A percentile compares a stretch with the other conserved stretches of the same genome.
phyloP scores from a whole-genome alignment of 202 grass and related monocot genomes.

The Carex arenaria region DNA sequence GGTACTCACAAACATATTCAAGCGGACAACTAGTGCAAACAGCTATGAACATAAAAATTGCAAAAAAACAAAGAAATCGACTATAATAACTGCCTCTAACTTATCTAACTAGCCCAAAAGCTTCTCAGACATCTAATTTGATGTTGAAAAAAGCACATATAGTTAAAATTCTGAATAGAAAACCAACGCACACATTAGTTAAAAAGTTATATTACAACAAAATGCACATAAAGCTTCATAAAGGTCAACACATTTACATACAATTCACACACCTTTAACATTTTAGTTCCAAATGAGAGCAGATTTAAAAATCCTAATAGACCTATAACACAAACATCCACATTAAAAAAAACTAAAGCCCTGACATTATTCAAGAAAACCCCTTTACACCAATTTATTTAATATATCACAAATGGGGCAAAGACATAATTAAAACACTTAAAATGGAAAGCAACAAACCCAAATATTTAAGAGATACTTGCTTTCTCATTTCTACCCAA shows the following conservation, averaged over 20 bases:
- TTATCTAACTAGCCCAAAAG: background rate
- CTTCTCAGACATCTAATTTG: background rate
- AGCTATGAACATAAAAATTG: background rate
- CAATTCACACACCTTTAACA: conserved; percentile 1
- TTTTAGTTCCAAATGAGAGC: conserved; percentile 5
- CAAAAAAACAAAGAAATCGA: background rate
- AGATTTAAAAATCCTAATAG: background rate
- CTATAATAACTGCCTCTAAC: background rate
- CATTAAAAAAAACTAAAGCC: background rate
- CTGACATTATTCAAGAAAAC: background rate
- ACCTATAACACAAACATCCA: conserved; percentile 10
- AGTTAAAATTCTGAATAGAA: background rate
- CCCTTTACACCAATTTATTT: conserved; percentile 12
- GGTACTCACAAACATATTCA: no score
- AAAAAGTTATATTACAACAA: background rate
- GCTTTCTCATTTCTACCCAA: background rate
- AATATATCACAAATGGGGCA: conserved; percentile 6
- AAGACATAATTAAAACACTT: background rate
- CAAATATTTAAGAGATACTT: background rate
- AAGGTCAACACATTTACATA: conserved; percentile 15
- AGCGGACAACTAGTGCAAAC: background rate
- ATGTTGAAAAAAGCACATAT: background rate
- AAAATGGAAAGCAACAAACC: background rate
- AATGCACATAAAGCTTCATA: background rate
- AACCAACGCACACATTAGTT: background rate